Conservation (phyloP, 441 rosid genomes). For the Aleurites moluccanus region DNA sequence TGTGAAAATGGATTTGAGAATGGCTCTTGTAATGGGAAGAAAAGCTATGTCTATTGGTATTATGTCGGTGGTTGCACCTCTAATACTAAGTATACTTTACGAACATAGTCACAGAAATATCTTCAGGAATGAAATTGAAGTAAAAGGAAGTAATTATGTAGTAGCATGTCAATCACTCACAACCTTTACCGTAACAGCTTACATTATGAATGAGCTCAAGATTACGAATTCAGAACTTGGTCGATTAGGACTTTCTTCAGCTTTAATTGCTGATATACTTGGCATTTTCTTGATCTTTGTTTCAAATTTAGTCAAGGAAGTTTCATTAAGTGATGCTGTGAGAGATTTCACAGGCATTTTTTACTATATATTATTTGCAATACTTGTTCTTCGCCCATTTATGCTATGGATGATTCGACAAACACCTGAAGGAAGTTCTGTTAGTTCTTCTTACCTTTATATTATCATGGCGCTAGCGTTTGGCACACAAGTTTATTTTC, state of each 20-base stretch:
- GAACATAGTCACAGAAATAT: too few species aligned
- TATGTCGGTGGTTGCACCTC: background rate
- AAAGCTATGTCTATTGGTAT: background rate
- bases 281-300: background rate
- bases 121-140: background rate
- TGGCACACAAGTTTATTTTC: background rate
- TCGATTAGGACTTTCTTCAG: slow-evolving; percentile 43
- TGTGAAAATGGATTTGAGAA: slow-evolving; percentile 16
- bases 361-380: too few species aligned
- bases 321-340: background rate
- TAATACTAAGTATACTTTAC: too few species aligned
- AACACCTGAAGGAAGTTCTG: slow-evolving; percentile 49
- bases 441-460: slow-evolving; percentile 25
- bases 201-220: slow-evolving; percentile 46
- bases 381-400: background rate
- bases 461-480: slow-evolving; percentile 23
- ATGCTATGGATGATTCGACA: slow-evolving; percentile 35
- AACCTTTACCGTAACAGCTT: slow-evolving; percentile 45
- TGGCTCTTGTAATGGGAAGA: background rate
- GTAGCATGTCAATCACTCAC: slow-evolving; percentile 44
- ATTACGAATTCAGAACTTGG: slow-evolving; percentile 67
- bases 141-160: too few species aligned
- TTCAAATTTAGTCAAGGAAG: too few species aligned
- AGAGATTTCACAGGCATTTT: background rate
- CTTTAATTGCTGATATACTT: slow-evolving; percentile 29